These are phyloP conservation scores for Rutstroemia sp. DNA, from an alignment of 2,329 filamentous ascomycete genomes.

Conservation along the genomic window DNA sequence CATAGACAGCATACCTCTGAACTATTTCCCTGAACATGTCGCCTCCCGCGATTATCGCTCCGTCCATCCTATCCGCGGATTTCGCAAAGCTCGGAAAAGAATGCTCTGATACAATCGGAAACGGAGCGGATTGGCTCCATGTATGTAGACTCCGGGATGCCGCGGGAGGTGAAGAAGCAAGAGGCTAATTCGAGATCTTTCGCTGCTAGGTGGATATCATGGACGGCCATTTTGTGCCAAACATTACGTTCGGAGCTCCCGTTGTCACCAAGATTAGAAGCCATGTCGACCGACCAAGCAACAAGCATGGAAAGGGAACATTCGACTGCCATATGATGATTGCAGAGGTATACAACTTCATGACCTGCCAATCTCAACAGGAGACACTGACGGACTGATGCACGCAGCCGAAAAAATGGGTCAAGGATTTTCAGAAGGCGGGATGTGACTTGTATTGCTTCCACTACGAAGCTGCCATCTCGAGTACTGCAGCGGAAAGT, in stretches of 20 bases:
- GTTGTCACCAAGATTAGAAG: slow-evolving; percentile 90
- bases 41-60: slow-evolving; percentile 88
- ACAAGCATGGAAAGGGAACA: slow-evolving; percentile 71
- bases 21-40: slow-evolving; percentile 50
- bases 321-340: slow-evolving; percentile 99
- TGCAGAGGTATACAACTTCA: slow-evolving; percentile 60
- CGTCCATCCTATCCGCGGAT: slow-evolving; percentile 96
- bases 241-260: slow-evolving; percentile 93
- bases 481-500: slow-evolving; percentile 73
- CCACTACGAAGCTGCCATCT: slow-evolving; percentile 92
- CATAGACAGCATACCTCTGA: background rate
- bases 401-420: slow-evolving; percentile 88
- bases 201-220: slow-evolving; percentile 68
- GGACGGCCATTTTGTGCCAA: slow-evolving; percentile 98
- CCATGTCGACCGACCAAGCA: slow-evolving; percentile 69
- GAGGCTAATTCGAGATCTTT: background rate
- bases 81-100: slow-evolving; percentile 83
- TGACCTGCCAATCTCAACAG: background rate
- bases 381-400: background rate
- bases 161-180: background rate
- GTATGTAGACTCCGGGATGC: background rate
- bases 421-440: slow-evolving; percentile 86
- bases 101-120: slow-evolving; percentile 76
- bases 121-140: slow-evolving; percentile 68
- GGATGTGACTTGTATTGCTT: slow-evolving; percentile 99